A percentile compares a stretch with the other conserved stretches of the same genome.
These are phyloP conservation scores for Lodderomyces orthopsilosis DNA, from an alignment of 1,139 yeast genomes.

Conservation along the genomic window DNA sequence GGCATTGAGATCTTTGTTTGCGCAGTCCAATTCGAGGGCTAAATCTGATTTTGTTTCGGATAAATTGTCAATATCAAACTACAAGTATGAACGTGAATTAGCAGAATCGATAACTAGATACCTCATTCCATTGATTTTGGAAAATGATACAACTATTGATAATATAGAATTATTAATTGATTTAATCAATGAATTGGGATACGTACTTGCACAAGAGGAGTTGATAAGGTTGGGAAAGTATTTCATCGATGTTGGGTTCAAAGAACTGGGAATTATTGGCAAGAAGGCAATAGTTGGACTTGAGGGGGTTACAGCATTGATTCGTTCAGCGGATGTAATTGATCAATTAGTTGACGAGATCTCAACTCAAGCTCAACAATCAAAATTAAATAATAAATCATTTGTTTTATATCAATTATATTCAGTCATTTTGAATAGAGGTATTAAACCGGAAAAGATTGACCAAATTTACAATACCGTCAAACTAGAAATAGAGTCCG, in stretches of 20 bases:
- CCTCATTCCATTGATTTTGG: constrained; percentile 20
- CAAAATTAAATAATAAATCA: constrained; percentile 8
- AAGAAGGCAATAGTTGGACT: constrained; percentile 57
- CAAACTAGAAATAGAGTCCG: constrained; percentile 2
- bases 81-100: constrained; percentile 12
- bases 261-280: constrained; percentile 46
- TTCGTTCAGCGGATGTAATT: constrained; percentile 17
- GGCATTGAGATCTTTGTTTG: constrained; percentile 64
- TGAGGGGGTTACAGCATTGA: constrained; percentile 42
- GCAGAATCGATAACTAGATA: constrained; percentile 23
- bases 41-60: constrained; percentile 23
- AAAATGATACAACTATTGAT: constrained; percentile 46
- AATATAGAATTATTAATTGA: constrained; percentile 64
- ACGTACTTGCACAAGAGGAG: constrained; percentile 43
- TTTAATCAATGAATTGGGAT: constrained; percentile 54
- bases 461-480: constrained; percentile 9
- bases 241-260: constrained; percentile 40
- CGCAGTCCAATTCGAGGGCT: constrained; percentile 15
- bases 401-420: constrained; percentile 14
- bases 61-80: constrained; percentile 15
- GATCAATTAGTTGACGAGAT: constrained; percentile 13
- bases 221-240: constrained; percentile 32
- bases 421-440: constrained; percentile 14
- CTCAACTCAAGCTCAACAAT: background rate
- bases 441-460: constrained; percentile 10